Evolutionary conservation across 768 basidiomycete genomes (phyloP).

Genomic region (Gymnopilus dilepis): DNA sequence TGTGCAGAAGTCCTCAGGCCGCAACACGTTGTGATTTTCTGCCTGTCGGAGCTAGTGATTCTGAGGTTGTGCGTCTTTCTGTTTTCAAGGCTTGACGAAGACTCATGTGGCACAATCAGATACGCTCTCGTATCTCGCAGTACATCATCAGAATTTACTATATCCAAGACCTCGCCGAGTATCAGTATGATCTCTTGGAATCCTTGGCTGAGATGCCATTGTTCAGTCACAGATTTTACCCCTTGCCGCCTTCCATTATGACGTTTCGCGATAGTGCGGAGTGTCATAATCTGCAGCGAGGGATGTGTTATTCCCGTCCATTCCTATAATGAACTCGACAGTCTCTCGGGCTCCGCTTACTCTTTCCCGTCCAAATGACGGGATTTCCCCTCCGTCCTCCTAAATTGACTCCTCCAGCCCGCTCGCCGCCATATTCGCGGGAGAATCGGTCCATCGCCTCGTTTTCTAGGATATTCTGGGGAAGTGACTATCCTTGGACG

Average conservation of each 20-base stretch:
- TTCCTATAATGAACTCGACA: not conserved
- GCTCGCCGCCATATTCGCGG: not conserved
- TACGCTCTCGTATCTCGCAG: too few relatives aligned
- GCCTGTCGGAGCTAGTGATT: too few relatives aligned
- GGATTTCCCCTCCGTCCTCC: not conserved
- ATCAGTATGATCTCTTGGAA: too few relatives aligned
- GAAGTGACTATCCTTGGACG: constrained; percentile 13
- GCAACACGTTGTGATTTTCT: too few relatives aligned
- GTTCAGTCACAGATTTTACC: not conserved
- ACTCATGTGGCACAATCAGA: too few relatives aligned
- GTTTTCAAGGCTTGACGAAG: too few relatives aligned
- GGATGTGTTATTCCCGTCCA: not conserved
- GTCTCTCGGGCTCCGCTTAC: not conserved
- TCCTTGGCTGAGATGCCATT: not conserved
- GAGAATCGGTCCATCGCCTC: constrained; percentile 4
- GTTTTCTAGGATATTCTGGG: constrained; percentile 6
- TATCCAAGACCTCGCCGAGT: too few relatives aligned
- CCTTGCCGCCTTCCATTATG: not conserved
- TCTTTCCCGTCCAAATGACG: not conserved
- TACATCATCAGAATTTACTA: too few relatives aligned
- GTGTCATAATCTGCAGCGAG: not conserved
- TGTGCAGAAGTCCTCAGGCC: too few relatives aligned
- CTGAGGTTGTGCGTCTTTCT: too few relatives aligned
- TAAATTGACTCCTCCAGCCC: constrained; percentile 4
- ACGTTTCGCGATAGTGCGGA: not conserved